Percentiles rank a stretch among this genome's conserved stretches.
Evolutionary conservation across 352 stramenopile species (phyloP).

Genomic region (Phytopythium aichiense): DNA sequence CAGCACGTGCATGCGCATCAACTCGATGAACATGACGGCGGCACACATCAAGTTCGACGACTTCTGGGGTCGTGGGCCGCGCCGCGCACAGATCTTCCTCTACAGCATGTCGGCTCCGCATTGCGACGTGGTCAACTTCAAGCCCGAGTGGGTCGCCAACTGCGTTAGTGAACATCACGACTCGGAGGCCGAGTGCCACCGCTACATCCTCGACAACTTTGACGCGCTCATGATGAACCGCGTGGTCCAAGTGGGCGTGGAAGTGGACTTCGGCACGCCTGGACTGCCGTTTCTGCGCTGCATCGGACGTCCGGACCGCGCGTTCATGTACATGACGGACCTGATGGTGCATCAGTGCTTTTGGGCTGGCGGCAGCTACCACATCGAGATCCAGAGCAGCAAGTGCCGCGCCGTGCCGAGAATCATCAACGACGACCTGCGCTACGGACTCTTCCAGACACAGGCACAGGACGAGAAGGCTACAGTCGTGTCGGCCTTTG

Average conservation of each 20-base stretch:
- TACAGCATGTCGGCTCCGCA: conserved; percentile 45
- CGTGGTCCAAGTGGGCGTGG: conserved; percentile 29
- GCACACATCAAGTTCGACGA: conserved; percentile 34
- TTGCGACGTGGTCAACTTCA: conserved; percentile 40
- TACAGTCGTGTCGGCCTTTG: conserved; percentile 37
- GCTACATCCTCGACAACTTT: conserved; percentile 52
- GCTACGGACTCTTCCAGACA: conserved; percentile 44
- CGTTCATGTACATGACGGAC: conserved; percentile 56
- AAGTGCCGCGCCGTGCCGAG: conserved; percentile 38
- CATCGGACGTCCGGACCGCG: conserved; percentile 23
- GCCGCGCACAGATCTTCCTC: conserved; percentile 31
- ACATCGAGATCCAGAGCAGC: conserved; percentile 51
- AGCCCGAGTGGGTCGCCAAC: conserved; percentile 27
- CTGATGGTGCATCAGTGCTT: conserved; percentile 54
- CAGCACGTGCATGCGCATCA: conserved; percentile 42
- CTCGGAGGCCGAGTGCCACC: conserved; percentile 23
- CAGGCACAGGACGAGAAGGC: conserved; percentile 32
- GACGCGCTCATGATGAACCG: conserved; percentile 23
- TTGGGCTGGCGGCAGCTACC: conserved; percentile 44
- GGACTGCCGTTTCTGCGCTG: conserved; percentile 52
- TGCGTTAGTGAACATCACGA: conserved; percentile 27
- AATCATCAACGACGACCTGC: conserved; percentile 35
- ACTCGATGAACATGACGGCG: conserved; percentile 33
- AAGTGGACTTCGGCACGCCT: conserved; percentile 34
- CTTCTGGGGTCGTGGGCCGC: conserved; percentile 36